Evolutionary conservation across 106 monocot species (phyloP).

Genomic region (Allium sativum): DNA sequence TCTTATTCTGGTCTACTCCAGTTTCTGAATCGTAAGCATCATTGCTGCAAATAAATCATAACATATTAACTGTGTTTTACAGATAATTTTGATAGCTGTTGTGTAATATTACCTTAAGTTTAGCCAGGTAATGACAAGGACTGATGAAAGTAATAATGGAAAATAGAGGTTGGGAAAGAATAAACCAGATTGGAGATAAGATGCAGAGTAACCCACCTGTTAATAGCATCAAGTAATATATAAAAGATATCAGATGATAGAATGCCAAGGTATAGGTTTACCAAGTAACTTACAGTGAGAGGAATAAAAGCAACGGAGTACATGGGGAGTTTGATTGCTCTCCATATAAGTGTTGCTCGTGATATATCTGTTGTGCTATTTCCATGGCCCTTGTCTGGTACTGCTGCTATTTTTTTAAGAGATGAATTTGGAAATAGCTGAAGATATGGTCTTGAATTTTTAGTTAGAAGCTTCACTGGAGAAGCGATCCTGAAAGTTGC

Average conservation of each 20-base stretch:
- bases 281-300: conserved; percentile 44
- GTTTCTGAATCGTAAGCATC: conserved; percentile 93
- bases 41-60: conserved; percentile 44
- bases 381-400: background rate
- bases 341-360: conserved; percentile 62
- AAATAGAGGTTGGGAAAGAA: conserved; percentile 52
- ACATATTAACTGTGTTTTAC: too few relatives aligned
- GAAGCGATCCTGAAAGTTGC: background rate
- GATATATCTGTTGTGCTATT: conserved; percentile 19
- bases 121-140: conserved; percentile 89
- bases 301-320: conserved; percentile 91
- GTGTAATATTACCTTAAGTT: conserved; percentile 59
- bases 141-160: conserved; percentile 50
- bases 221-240: background rate
- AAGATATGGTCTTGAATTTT: background rate
- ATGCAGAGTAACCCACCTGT: conserved; percentile 70
- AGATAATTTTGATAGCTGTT: too few relatives aligned
- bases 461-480: too few relatives aligned
- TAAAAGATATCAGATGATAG: background rate
- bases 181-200: conserved; percentile 63
- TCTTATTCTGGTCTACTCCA: conserved; percentile 76
- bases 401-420: background rate
- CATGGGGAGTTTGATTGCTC: conserved; percentile 83
- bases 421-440: background rate
- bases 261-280: background rate